These are phyloP conservation scores for Mortierella sp. DNA, from an alignment of 371 early-diverging fungal species.

Conservation along the genomic window DNA sequence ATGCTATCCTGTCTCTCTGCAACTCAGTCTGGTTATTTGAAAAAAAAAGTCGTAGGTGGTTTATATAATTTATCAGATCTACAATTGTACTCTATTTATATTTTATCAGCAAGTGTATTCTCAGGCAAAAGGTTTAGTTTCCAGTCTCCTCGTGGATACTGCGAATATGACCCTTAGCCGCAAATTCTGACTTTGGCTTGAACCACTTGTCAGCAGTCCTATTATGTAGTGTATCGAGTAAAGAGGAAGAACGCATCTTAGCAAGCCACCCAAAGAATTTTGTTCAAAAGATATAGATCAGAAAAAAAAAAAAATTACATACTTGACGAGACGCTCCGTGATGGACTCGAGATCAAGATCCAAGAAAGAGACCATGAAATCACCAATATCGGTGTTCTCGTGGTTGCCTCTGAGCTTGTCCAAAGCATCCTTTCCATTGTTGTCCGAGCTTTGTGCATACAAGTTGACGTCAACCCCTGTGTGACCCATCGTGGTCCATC, in stretches of 20 bases:
- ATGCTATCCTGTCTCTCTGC: no score
- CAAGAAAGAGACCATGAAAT: conserved; percentile 75
- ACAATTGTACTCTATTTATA: no score
- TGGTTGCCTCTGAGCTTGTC: conserved; percentile 72
- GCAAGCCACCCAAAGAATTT: no score
- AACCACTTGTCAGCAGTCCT: conserved; percentile 39
- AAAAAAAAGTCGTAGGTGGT: no score
- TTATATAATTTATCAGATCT: no score
- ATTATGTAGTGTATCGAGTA: neutral
- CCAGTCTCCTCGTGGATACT: conserved; percentile 47
- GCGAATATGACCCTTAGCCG: neutral
- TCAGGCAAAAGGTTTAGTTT: neutral
- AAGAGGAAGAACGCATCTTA: neutral
- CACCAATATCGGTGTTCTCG: conserved; percentile 92
- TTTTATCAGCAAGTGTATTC: no score
- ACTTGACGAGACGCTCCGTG: conserved; percentile 67
- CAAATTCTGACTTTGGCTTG: conserved; percentile 33
- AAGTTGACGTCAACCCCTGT: conserved; percentile 95
- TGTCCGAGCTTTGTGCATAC: conserved; percentile 74
- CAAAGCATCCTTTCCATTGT: conserved; percentile 24
- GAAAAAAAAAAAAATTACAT: conserved; percentile 9
- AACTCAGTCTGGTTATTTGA: no score
- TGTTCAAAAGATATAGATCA: neutral
- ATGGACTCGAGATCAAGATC: conserved; percentile 72
- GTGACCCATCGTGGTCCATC: conserved; percentile 94